phyloP scores from a whole-genome alignment of 495 filamentous ascomycete genomes.

The Paragyromitra xinjiangensis region DNA sequence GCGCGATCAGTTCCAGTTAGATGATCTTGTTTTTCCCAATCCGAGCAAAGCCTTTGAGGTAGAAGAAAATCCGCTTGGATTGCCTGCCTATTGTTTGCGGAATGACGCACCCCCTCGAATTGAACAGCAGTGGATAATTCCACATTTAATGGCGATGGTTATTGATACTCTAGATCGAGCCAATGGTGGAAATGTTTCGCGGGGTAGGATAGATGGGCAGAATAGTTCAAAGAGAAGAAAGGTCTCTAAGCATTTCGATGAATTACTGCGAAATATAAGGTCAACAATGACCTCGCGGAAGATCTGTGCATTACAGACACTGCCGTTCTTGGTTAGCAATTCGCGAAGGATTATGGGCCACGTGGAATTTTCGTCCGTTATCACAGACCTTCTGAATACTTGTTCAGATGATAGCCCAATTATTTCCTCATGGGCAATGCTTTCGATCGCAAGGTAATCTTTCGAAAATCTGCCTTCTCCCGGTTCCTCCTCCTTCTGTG shows the following conservation, averaged over 20 bases:
- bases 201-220: constrained; percentile 50
- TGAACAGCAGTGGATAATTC: constrained; percentile 59
- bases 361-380: constrained; percentile 61
- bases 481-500: constrained; percentile 4
- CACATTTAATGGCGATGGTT: constrained; percentile 35
- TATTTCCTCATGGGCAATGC: constrained; percentile 69
- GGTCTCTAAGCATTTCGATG: constrained; percentile 66
- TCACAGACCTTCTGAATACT: constrained; percentile 64
- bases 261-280: constrained; percentile 69
- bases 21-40: constrained; percentile 71
- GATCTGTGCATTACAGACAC: constrained; percentile 76
- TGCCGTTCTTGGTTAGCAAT: constrained; percentile 72
- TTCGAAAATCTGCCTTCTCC: neutral
- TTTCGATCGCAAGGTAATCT: constrained; percentile 60
- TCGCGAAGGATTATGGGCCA: constrained; percentile 53
- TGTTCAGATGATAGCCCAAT: constrained; percentile 67
- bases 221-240: constrained; percentile 69
- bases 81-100: constrained; percentile 58
- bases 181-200: constrained; percentile 33
- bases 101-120: constrained; percentile 61
- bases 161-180: constrained; percentile 53
- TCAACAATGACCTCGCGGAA: constrained; percentile 66
- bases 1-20: constrained; percentile 76
- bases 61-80: constrained; percentile 62
- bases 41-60: constrained; percentile 58